Evolutionary conservation across 106 monocot species (phyloP).

Genomic region (Phalaenopsis aphrodite): DNA sequence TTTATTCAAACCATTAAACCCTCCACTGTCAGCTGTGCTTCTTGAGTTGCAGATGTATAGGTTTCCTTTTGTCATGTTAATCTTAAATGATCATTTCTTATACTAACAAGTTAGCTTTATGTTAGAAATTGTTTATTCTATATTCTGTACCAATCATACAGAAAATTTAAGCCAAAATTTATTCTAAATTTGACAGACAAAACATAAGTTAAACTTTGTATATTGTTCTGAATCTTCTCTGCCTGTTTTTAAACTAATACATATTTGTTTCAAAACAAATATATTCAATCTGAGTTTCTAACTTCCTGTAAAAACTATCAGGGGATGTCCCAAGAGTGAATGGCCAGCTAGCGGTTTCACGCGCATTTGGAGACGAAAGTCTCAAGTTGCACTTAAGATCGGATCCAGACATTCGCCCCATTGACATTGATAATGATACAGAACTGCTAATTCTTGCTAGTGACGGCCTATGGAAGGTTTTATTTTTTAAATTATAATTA

Average conservation of each 20-base stretch:
- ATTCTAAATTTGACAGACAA: no score
- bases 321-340: slow-evolving; percentile 80
- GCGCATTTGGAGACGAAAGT: slow-evolving; percentile 78
- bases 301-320: slow-evolving; percentile 7
- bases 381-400: slow-evolving; percentile 63
- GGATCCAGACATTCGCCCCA: slow-evolving; percentile 45
- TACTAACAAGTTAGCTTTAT: not conserved
- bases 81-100: not conserved
- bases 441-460: slow-evolving; percentile 71
- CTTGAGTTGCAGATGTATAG: not conserved
- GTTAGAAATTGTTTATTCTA: not conserved
- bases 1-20: not conserved
- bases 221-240: no score
- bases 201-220: no score
- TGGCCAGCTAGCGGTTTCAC: slow-evolving; percentile 72
- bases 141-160: not conserved
- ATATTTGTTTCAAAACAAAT: not conserved
- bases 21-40: not conserved
- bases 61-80: not conserved
- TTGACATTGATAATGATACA: slow-evolving; percentile 32
- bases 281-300: not conserved
- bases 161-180: no score
- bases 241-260: not conserved
- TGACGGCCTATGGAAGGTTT: slow-evolving; percentile 84
- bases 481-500: not conserved